Percentiles rank a stretch among this genome's conserved stretches.
Conservation (phyloP, 139 green algal species). For the Raphidocelis subcapitata region DNA sequence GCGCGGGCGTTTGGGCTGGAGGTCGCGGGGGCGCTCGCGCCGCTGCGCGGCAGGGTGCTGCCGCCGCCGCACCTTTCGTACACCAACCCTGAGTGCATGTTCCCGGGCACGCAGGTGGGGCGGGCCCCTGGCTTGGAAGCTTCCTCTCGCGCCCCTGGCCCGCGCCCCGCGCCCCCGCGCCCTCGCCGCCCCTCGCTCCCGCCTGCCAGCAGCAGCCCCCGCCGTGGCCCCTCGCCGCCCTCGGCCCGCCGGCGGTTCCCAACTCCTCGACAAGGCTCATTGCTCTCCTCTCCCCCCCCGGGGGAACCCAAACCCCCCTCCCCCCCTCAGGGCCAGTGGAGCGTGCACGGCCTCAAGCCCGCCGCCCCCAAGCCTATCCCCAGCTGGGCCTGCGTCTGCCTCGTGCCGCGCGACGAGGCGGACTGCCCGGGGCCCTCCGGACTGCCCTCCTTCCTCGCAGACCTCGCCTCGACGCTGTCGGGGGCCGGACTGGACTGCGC, state of each 20-base stretch:
- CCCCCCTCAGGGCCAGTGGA: slow-evolving; percentile 32
- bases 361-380: slow-evolving; percentile 27
- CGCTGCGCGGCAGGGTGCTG: slow-evolving; percentile 42
- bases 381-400: slow-evolving; percentile 47
- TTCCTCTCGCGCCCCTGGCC: too few relatives aligned
- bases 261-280: too few relatives aligned
- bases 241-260: too few relatives aligned
- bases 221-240: too few relatives aligned
- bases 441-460: slow-evolving; percentile 9
- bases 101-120: slow-evolving; percentile 33
- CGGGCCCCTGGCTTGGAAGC: too few relatives aligned
- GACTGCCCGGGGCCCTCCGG: slow-evolving; percentile 4
- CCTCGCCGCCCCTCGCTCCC: too few relatives aligned
- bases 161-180: too few relatives aligned
- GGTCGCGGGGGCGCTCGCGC: slow-evolving; percentile 2
- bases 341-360: slow-evolving; percentile 33
- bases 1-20: slow-evolving; percentile 12
- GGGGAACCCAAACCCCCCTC: too few relatives aligned
- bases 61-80: slow-evolving; percentile 54
- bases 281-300: too few relatives aligned
- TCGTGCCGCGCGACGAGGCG: slow-evolving; percentile 22
- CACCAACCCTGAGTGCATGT: slow-evolving; percentile 27
- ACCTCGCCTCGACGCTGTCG: slow-evolving; percentile 5
- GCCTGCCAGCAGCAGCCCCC: too few relatives aligned
- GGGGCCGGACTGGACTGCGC: slow-evolving; percentile 7